Evolutionary conservation across 179 eudicot genomes (phyloP).

Genomic region (Camellia oleifera): DNA sequence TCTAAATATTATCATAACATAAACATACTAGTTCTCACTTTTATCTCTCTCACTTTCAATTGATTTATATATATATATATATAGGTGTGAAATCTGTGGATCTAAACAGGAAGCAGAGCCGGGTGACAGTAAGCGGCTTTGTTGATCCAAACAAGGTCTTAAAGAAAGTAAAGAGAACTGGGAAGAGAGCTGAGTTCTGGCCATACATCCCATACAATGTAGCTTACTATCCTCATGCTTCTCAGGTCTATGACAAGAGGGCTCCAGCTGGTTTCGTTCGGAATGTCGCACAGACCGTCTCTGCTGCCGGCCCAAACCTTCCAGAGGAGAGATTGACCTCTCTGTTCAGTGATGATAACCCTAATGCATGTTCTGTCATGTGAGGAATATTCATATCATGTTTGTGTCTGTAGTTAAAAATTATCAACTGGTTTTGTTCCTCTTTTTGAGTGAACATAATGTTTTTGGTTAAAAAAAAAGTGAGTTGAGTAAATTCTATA

Average conservation of each 20-base stretch:
- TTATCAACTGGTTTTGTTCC: not conserved
- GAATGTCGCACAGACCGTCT: slow-evolving; percentile 46
- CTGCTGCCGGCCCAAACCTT: slow-evolving; percentile 21
- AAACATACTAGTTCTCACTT: not conserved
- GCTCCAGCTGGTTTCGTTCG: slow-evolving; percentile 66
- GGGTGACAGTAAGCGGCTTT: slow-evolving; percentile 52
- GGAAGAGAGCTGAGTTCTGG: slow-evolving; percentile 74
- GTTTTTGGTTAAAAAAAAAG: not conserved
- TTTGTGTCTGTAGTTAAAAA: not conserved
- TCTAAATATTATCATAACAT: not conserved
- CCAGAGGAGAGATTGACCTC: slow-evolving; percentile 43
- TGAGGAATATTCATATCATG: slow-evolving; percentile 13
- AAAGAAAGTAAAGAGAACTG: slow-evolving; percentile 49
- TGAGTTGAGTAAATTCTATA: not conserved
- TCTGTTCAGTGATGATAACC: slow-evolving; percentile 60
- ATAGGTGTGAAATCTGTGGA: slow-evolving; percentile 61
- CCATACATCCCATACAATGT: slow-evolving; percentile 62
- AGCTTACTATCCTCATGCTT: slow-evolving; percentile 49
- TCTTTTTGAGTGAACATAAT: not conserved
- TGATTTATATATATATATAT: not conserved
- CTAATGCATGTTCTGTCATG: slow-evolving; percentile 71
- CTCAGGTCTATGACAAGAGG: slow-evolving; percentile 62
- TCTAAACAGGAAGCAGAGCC: slow-evolving; percentile 53
- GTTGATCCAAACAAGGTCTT: slow-evolving; percentile 59
- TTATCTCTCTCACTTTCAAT: not conserved